Conservation (phyloP, 2,329 filamentous ascomycete genomes). For the Clonostachys solani region DNA sequence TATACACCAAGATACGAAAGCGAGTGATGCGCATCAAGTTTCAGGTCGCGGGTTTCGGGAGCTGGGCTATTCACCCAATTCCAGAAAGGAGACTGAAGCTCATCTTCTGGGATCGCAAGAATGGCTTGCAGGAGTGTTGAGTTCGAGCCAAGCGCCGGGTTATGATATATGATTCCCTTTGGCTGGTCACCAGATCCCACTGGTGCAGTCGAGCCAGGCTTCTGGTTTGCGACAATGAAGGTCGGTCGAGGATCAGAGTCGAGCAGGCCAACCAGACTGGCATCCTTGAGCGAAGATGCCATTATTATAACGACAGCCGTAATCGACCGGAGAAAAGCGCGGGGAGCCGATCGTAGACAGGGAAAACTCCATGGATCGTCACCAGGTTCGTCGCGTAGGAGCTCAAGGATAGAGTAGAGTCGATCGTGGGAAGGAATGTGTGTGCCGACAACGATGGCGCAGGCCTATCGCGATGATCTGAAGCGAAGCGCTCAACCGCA, state of each 20-base stretch:
- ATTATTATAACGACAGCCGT: background rate
- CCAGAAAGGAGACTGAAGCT: conserved; percentile 27
- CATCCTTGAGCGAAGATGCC: conserved; percentile 4
- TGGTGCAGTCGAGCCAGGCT: no score
- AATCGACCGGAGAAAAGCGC: background rate
- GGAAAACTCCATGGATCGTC: no score
- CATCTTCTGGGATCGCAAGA: conserved; percentile 18
- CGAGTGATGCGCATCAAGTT: conserved; percentile 10
- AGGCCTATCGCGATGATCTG: no score
- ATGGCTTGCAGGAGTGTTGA: conserved; percentile 22
- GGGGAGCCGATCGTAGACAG: no score
- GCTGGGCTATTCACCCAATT: conserved; percentile 25
- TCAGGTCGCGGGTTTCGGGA: background rate
- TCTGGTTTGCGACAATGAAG: conserved; percentile 24
- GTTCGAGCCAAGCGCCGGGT: conserved; percentile 25
- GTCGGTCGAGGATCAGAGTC: conserved; percentile 34
- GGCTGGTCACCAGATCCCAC: background rate
- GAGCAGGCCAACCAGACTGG: conserved; percentile 32
- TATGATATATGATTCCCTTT: conserved; percentile 24
- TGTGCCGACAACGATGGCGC: no score
- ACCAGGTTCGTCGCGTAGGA: no score
- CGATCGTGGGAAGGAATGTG: no score
- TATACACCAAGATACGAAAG: conserved; percentile 21
- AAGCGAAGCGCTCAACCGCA: no score
- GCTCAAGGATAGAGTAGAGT: no score